Percentiles rank a stretch among this genome's conserved stretches.
Evolutionary conservation across 1,284 basidiomycete species (phyloP).

Genomic region (Tetrapyrgos nigripes): DNA sequence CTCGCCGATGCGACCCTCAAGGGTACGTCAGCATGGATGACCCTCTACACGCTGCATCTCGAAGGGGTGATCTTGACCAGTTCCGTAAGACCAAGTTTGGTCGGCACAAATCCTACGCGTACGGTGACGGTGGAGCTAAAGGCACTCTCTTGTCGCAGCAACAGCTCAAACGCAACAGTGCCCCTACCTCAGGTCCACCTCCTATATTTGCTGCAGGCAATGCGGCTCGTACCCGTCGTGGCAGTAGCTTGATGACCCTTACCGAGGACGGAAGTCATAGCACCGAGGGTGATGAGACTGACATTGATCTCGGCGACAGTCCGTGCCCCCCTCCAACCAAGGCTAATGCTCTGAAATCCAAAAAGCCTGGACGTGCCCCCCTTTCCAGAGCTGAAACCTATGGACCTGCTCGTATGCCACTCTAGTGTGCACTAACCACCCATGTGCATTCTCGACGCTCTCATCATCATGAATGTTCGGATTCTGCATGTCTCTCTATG

Average conservation of each 20-base stretch:
- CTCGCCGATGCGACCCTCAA: constrained; percentile 77
- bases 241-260: constrained; percentile 57
- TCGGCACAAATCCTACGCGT: constrained; percentile 89
- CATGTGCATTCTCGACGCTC: constrained; percentile 3
- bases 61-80: constrained; percentile 87
- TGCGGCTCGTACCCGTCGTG: constrained; percentile 65
- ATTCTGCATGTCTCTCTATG: background rate
- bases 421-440: constrained; percentile 26
- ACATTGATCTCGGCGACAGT: constrained; percentile 79
- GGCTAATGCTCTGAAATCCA: constrained; percentile 55
- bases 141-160: constrained; percentile 41
- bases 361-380: constrained; percentile 52
- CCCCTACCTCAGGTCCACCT: constrained; percentile 53
- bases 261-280: constrained; percentile 64
- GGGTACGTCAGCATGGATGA: constrained; percentile 96
- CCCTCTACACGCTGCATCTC: constrained; percentile 79
- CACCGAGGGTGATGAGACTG: constrained; percentile 71
- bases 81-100: constrained; percentile 90
- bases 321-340: constrained; percentile 80
- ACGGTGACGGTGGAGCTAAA: constrained; percentile 64
- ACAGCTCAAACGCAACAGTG: constrained; percentile 66
- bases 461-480: background rate
- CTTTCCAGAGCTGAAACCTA: constrained; percentile 70
- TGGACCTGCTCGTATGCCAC: constrained; percentile 58
- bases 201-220: constrained; percentile 72